These are phyloP conservation scores for Chaetomiaceae sp. DNA, from an alignment of 2,329 filamentous ascomycete species.

Conservation along the genomic window DNA sequence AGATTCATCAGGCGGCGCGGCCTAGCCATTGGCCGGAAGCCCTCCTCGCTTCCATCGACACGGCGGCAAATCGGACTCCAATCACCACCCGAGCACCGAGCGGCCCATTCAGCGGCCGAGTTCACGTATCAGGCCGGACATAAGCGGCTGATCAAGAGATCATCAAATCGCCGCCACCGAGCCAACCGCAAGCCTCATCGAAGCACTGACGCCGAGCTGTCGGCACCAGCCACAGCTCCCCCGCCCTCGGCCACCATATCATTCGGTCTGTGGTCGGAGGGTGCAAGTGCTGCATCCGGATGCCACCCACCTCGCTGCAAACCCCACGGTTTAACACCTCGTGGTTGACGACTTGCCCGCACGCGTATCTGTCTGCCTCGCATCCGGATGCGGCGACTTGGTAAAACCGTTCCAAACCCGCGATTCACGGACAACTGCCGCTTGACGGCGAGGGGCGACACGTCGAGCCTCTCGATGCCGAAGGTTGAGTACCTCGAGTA, in stretches of 20 bases:
- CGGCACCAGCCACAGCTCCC: no score
- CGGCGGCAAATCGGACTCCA: constrained; percentile 17
- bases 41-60: neutral
- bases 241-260: no score
- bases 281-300: constrained; percentile 7
- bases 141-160: constrained; percentile 15
- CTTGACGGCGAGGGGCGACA: no score
- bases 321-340: neutral
- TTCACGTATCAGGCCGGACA: constrained; percentile 14
- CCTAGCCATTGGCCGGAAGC: constrained; percentile 13
- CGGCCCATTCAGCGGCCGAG: constrained; percentile 4
- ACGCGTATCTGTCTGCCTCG: neutral
- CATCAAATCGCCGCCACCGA: constrained; percentile 2
- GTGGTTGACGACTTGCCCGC: neutral
- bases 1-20: neutral
- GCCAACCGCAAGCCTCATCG: neutral
- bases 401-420: no score
- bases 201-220: no score
- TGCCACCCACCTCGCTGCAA: neutral
- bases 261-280: no score
- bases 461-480: no score
- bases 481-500: no score
- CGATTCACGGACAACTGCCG: no score
- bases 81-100: neutral
- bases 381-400: neutral